These are phyloP conservation scores for Cinchona pubescens DNA, from an alignment of 257 asterid species.

Conservation along the genomic window DNA sequence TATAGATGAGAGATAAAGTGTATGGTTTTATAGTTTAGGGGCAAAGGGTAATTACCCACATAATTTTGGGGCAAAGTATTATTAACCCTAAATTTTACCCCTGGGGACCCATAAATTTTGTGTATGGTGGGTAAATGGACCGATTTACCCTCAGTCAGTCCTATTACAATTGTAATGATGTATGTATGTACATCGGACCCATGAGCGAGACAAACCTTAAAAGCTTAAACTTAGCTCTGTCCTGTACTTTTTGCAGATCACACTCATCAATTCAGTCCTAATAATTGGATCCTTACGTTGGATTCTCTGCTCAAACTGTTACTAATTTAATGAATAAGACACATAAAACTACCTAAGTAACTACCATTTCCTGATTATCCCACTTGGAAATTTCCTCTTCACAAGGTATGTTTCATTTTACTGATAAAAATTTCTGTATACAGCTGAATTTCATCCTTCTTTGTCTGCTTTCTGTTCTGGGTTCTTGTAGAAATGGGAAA, in stretches of 20 bases:
- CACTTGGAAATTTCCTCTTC: conserved; percentile 20
- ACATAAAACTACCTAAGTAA: not conserved
- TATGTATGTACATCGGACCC: too few species aligned
- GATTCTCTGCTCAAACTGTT: conserved; percentile 12
- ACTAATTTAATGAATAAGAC: conserved; percentile 11
- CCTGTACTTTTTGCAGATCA: conserved; percentile 1
- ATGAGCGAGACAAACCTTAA: too few species aligned
- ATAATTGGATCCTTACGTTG: conserved; percentile 19
- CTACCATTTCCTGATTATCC: conserved; percentile 21
- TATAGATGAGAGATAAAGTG: too few species aligned
- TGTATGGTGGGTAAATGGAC: too few species aligned
- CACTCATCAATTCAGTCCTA: not conserved
- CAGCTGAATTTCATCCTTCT: not conserved
- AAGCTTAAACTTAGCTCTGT: not conserved
- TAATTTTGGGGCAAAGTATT: too few species aligned
- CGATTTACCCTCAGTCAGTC: too few species aligned
- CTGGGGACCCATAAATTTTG: too few species aligned
- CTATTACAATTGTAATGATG: not conserved
- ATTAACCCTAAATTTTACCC: too few species aligned
- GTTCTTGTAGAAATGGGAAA: not conserved
- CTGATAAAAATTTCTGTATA: too few species aligned
- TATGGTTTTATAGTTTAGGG: too few species aligned
- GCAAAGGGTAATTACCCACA: too few species aligned
- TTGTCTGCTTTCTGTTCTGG: not conserved
- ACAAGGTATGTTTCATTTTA: conserved; percentile 48